Conservation (phyloP, 2,329 filamentous ascomycete genomes). For the Botryotinia globosa region DNA sequence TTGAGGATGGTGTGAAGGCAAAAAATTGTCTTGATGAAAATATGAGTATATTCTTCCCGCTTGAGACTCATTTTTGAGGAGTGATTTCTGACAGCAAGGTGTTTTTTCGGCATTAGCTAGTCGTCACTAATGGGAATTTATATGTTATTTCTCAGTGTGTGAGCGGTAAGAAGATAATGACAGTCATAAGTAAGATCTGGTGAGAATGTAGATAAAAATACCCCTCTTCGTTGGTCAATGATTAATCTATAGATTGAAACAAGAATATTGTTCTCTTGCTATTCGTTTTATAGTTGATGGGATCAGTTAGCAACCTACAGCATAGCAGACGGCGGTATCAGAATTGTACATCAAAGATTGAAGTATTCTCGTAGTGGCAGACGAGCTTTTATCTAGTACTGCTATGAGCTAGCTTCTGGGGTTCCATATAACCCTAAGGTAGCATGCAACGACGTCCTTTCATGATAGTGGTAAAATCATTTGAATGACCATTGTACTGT, state of each 20-base stretch:
- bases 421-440: neutral
- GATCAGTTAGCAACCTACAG: neutral
- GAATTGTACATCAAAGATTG: too few relatives aligned
- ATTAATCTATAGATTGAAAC: neutral
- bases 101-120: too few relatives aligned
- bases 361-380: too few relatives aligned
- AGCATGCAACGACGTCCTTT: neutral
- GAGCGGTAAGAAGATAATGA: neutral
- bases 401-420: neutral
- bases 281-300: neutral
- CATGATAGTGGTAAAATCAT: neutral
- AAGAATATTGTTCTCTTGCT: neutral
- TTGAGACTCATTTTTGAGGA: too few relatives aligned
- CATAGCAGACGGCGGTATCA: too few relatives aligned
- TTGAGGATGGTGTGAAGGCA: too few relatives aligned
- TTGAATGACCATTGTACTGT: accelerated
- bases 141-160: neutral
- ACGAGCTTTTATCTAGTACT: neutral
- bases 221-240: neutral
- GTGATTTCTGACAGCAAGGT: too few relatives aligned
- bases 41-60: too few relatives aligned
- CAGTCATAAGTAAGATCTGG: neutral
- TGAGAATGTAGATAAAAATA: neutral
- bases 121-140: neutral
- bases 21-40: too few relatives aligned